These are phyloP conservation scores for Penicillium silybi DNA, from an alignment of 495 filamentous ascomycete species.

Conservation along the genomic window DNA sequence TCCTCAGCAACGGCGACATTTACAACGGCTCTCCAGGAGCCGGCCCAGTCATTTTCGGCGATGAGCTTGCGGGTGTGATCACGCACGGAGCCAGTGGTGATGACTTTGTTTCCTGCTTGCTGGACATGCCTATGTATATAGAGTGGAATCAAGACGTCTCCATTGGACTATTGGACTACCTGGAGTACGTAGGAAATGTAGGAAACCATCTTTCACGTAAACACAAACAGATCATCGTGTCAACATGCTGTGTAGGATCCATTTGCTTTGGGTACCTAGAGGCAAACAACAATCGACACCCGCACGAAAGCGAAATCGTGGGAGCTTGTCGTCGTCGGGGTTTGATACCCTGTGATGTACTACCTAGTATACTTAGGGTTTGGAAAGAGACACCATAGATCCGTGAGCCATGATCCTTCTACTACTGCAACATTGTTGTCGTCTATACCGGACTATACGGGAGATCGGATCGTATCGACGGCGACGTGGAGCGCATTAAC, in stretches of 20 bases:
- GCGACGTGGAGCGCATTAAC: background rate
- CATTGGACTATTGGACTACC: background rate
- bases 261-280: constrained; percentile 31
- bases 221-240: constrained; percentile 15
- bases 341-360: constrained; percentile 17
- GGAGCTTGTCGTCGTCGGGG: constrained; percentile 31
- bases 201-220: constrained; percentile 22
- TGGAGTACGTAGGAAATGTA: constrained; percentile 10
- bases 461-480: background rate
- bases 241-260: constrained; percentile 18
- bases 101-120: constrained; percentile 56
- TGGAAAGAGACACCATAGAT: too few relatives aligned
- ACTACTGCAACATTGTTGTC: background rate
- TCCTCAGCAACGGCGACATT: constrained; percentile 47
- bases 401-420: too few relatives aligned
- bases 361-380: too few relatives aligned
- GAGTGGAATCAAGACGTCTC: background rate
- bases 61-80: constrained; percentile 53
- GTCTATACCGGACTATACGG: background rate
- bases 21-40: constrained; percentile 64
- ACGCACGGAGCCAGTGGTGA: constrained; percentile 68
- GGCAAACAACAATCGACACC: constrained; percentile 34
- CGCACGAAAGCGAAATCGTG: constrained; percentile 19
- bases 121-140: background rate
- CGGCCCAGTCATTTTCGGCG: constrained; percentile 69